Evolutionary conservation across 305 asterid species (phyloP), one percentile per base, ranked within the genome.

Genomic region (Fraxinus platypoda): DNA sequence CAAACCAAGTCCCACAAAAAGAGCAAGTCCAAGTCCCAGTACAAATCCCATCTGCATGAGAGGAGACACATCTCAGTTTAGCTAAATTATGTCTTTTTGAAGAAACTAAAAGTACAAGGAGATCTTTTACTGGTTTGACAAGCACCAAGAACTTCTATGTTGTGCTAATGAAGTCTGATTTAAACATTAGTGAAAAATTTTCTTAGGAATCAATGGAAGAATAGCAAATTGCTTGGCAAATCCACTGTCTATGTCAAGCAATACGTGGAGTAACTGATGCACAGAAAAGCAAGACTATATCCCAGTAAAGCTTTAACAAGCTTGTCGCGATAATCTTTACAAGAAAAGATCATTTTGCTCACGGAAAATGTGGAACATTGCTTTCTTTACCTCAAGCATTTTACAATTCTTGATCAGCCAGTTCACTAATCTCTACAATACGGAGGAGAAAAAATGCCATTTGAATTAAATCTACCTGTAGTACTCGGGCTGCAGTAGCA

Each of bases 11-110:
- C 95, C 98, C 7, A 96, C 97, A 4, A 90, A 62, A 0, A 91
- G 23, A 64, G 95, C 91, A 0, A 96, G 95, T 62, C 97, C 97
- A 1, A 93, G 37, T 75, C 99, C 99, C 8, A 96, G 88, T 46
- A 94, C 91, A 46, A 94, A 94, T 57, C 94, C 97, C 98, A 96
- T 94, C 99, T 96, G 92, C 70, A 80, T 4, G 35, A 25, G 74
- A 66, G n/a, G 74, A 1, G 74, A 28, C 35, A 66, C 74, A 11
- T 66, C 17, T 11, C 7, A 23, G n/a, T 23, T 1, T 12, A 23
- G 33, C 2, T 25, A 64, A 64, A 64, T 23, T 25, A 8, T 59
- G 34, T 64, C 31, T 11, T 64, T 23, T 25, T 66, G 1, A 66
- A 13, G 74, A 25, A 26, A 66, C 74, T 66, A 64, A 19, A 57